Conservation (phyloP, 768 basidiomycete species). For the Floccularia luteovirens region DNA sequence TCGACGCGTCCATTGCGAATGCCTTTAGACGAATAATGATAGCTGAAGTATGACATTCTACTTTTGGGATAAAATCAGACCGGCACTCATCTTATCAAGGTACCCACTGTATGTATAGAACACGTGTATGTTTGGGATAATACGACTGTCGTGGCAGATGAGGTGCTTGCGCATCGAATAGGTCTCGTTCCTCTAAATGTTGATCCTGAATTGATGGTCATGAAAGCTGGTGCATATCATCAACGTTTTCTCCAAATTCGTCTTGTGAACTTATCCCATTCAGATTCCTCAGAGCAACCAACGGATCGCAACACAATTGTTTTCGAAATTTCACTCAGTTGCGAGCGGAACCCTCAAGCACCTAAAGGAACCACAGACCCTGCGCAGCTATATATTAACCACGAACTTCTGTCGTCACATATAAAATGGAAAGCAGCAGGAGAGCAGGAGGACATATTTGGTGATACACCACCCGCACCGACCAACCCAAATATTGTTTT, state of each 20-base stretch:
- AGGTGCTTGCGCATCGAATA: conserved; percentile 87
- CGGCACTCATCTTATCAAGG: conserved; percentile 37
- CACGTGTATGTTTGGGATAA: conserved; percentile 92
- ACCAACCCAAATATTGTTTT: conserved; percentile 81
- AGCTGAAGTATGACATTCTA: conserved; percentile 62
- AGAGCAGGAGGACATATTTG: conserved; percentile 62
- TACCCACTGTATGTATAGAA: conserved; percentile 88
- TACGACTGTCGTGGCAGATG: conserved; percentile 89
- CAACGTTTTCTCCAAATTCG: background rate
- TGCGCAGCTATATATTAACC: conserved; percentile 60
- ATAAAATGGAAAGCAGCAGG: conserved; percentile 78
- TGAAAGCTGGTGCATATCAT: conserved; percentile 30
- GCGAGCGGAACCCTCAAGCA: conserved; percentile 51
- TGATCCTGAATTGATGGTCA: conserved; percentile 69
- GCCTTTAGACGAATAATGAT: conserved; percentile 89
- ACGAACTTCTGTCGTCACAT: conserved; percentile 60
- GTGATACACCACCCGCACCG: conserved; percentile 45
- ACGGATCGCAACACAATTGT: conserved; percentile 92
- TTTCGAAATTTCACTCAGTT: conserved; percentile 66
- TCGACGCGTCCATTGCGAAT: conserved; percentile 95
- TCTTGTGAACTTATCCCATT: background rate
- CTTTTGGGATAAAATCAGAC: background rate
- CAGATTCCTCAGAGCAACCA: conserved; percentile 45
- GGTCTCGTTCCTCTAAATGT: conserved; percentile 87
- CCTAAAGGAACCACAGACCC: conserved; percentile 49